Conservation (phyloP, 306 rosid species). For the Fragaria vesca region DNA sequence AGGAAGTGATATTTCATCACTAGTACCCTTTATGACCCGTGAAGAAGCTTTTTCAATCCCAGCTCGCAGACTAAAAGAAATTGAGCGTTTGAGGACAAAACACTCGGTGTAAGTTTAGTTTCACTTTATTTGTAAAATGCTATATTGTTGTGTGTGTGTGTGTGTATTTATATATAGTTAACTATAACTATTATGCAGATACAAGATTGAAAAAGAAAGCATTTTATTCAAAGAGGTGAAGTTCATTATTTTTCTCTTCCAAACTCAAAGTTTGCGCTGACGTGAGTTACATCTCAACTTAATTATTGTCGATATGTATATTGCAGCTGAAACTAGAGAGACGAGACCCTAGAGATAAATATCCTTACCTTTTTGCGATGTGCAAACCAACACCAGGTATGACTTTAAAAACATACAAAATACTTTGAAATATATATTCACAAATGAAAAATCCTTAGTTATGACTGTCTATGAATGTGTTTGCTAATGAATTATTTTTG, state of each 20-base stretch:
- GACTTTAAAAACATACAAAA: background rate
- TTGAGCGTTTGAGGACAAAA: conserved; percentile 53
- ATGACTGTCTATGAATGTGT: background rate
- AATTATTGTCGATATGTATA: background rate
- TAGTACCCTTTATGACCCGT: conserved; percentile 19
- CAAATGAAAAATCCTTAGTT: background rate
- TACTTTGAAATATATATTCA: background rate
- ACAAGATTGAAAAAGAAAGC: conserved; percentile 44
- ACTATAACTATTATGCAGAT: conserved; percentile 36
- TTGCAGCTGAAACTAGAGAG: conserved; percentile 45
- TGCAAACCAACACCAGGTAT: conserved; percentile 44
- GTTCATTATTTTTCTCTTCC: background rate
- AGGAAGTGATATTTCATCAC: conserved; percentile 28
- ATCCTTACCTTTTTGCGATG: conserved; percentile 48
- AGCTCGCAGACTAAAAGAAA: conserved; percentile 40
- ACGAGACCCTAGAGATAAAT: conserved; percentile 36
- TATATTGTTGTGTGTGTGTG: background rate
- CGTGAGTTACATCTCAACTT: background rate
- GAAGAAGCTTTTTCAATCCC: conserved; percentile 20
- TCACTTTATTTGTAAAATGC: background rate
- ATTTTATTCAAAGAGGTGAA: conserved; percentile 42
- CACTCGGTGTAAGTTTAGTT: conserved; percentile 57
- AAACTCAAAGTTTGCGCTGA: background rate
- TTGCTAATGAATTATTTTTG: background rate
- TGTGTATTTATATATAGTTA: background rate